Base-by-base conservation (phyloP, 2,329 filamentous ascomycete species). In the Didymella sp. region DNA sequence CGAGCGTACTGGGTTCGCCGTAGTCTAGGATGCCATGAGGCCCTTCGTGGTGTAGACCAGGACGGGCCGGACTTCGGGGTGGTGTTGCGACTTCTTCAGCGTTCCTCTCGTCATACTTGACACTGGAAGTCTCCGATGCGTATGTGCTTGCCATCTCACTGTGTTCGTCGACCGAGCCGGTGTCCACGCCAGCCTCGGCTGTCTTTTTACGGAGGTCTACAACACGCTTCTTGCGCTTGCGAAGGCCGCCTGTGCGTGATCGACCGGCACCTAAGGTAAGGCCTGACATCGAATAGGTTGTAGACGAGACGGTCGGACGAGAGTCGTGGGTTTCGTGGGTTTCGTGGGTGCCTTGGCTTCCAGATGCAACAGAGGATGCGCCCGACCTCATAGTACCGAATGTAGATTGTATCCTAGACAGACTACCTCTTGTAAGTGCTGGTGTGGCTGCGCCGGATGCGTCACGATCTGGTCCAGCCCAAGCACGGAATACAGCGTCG, bases 401-500 rank as follows among this genome's bases (percentile, higher is more conserved):
- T 1, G 72, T 73, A 11, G 80, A 81, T 35, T 81, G 79, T 57
- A 81, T 76, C 49, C 80, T 71, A 5, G 79, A 81, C 3, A 82
- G 63, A 19, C 78, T 80, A 11, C 77, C 75, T 44, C 75, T 74
- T 52, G 79, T 77, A 51, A 78, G 73, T 5, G 72, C 72, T 7
- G 79, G 78, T 15, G 78, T 79, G 27, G 65, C 69, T 6, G 71
- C 60, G 15, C 79, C 76, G 21, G 79, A 73, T 37, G 95, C 90
- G 40, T 82, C 82, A 56, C 87, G 83, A 59, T 96, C 92, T 31
- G 89, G 86, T 37, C 90, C 90, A 15, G 94, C 91, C 91, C 93
- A 96, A 28, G 94, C 95, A 58, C 95, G 86, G 76, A 96, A 97
- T 24, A 98, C 89, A 4, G 91, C 91, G 75, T 98, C 92, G 49